Evolutionary conservation across 176 grass and related monocot species (phyloP).

Genomic region (Paspalum vaginatum): DNA sequence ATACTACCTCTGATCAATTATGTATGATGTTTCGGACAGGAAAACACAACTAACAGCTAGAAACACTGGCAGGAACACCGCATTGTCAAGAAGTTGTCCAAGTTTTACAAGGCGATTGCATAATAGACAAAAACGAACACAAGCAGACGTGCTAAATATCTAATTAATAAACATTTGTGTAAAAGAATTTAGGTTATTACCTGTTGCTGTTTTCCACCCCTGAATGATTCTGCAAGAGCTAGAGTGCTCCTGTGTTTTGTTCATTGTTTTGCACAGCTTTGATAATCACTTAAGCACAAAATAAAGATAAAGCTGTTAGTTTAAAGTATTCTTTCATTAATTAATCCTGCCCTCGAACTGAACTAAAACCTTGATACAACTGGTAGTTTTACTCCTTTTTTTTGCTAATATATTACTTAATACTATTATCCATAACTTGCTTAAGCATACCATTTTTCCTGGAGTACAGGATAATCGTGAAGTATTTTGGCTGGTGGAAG

Average conservation of each 20-base stretch:
- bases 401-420: not conserved
- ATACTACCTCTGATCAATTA: too few relatives aligned
- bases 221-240: slow-evolving; percentile 12
- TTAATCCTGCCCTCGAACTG: not conserved
- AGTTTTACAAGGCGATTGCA: too few relatives aligned
- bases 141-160: not conserved
- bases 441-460: slow-evolving; percentile 7
- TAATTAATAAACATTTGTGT: not conserved
- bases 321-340: slow-evolving; percentile 7
- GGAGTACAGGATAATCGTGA: not conserved
- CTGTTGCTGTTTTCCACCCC: not conserved
- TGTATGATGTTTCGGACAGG: too few relatives aligned
- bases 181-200: not conserved
- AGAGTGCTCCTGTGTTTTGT: not conserved
- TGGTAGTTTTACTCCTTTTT: not conserved
- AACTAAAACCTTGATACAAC: not conserved
- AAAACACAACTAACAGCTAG: too few relatives aligned
- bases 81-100: too few relatives aligned
- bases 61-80: too few relatives aligned
- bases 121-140: too few relatives aligned
- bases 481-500: not conserved
- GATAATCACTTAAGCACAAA: not conserved
- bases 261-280: not conserved
- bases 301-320: not conserved
- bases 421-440: not conserved